Evolutionary conservation across 2,329 filamentous ascomycete genomes (phyloP).

Genomic region (Sclerotinia nivalis): DNA sequence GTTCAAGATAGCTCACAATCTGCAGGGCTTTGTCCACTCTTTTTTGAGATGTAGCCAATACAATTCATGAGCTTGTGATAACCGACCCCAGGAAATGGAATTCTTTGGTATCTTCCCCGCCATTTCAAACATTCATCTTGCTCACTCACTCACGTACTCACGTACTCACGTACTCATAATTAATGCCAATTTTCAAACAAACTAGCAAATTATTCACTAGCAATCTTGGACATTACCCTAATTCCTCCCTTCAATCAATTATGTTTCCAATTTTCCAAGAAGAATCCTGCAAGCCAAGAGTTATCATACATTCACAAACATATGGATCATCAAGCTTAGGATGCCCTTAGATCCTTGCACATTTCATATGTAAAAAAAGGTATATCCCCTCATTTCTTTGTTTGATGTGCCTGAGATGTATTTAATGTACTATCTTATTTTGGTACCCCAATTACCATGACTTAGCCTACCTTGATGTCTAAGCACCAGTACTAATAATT

Average conservation of each 20-base stretch:
- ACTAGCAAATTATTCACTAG: background rate
- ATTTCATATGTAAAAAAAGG: background rate
- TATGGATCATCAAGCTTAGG: background rate
- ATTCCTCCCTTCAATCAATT: background rate
- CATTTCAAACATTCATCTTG: conserved; percentile 6
- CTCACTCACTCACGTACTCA: background rate
- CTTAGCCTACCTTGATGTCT: background rate
- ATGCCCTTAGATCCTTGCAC: conserved; percentile 1
- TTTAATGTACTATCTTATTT: background rate
- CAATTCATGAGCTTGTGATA: background rate
- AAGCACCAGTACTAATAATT: background rate
- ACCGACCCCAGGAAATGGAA: background rate
- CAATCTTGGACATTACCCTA: background rate
- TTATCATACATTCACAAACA: background rate
- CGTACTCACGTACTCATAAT: background rate
- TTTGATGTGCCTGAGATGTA: background rate
- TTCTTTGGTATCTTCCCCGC: conserved; percentile 6
- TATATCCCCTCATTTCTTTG: conserved; percentile 13
- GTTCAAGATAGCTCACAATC: background rate
- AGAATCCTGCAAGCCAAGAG: conserved; percentile 11
- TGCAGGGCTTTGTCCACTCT: background rate
- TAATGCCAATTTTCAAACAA: background rate
- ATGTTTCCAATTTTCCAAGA: conserved; percentile 2
- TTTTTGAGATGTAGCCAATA: background rate
- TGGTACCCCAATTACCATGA: background rate